Percentiles rank a stretch among this genome's conserved stretches.
These are phyloP conservation scores for Rickenella mellea DNA, from an alignment of 768 basidiomycete species.

Conservation along the genomic window DNA sequence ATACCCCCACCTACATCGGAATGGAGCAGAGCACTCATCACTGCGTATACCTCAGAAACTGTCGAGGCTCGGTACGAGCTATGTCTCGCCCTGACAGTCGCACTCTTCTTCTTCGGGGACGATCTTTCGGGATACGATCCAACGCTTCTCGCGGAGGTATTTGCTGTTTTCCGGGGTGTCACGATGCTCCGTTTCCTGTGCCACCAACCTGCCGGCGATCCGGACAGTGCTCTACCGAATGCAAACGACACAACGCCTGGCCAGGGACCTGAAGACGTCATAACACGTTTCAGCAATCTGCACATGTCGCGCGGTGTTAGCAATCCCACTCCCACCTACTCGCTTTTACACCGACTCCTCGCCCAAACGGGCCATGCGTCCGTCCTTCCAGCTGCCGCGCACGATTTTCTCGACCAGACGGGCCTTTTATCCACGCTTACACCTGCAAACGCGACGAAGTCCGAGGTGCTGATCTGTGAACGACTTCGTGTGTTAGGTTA, in stretches of 20 bases:
- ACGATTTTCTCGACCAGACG: slow-evolving; percentile 58
- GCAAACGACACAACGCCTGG: slow-evolving; percentile 9
- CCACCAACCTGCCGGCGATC: slow-evolving; percentile 45
- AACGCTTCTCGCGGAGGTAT: slow-evolving; percentile 57
- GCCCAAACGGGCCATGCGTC: slow-evolving; percentile 37
- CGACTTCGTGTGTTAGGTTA: slow-evolving; percentile 56
- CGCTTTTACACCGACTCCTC: slow-evolving; percentile 56
- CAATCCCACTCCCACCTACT: slow-evolving; percentile 42
- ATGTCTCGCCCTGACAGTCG: slow-evolving; percentile 49
- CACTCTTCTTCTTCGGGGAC: slow-evolving; percentile 65
- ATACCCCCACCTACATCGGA: slow-evolving; percentile 45
- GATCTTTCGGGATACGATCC: slow-evolving; percentile 57
- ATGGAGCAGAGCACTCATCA: slow-evolving; percentile 52
- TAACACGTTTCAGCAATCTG: slow-evolving; percentile 60
- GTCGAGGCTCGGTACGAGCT: slow-evolving; percentile 71
- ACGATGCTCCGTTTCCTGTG: slow-evolving; percentile 58
- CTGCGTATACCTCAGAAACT: slow-evolving; percentile 52
- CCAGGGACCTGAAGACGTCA: slow-evolving; percentile 43
- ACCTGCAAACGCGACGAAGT: slow-evolving; percentile 54
- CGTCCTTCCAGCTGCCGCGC: slow-evolving; percentile 50
- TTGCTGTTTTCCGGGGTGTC: slow-evolving; percentile 72
- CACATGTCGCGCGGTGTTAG: slow-evolving; percentile 48
- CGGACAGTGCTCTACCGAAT: slow-evolving; percentile 14
- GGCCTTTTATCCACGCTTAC: slow-evolving; percentile 62
- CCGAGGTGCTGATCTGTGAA: slow-evolving; percentile 69